Base-by-base conservation (phyloP, 2,329 filamentous ascomycete genomes). In the Fusarium transvaalense region DNA sequence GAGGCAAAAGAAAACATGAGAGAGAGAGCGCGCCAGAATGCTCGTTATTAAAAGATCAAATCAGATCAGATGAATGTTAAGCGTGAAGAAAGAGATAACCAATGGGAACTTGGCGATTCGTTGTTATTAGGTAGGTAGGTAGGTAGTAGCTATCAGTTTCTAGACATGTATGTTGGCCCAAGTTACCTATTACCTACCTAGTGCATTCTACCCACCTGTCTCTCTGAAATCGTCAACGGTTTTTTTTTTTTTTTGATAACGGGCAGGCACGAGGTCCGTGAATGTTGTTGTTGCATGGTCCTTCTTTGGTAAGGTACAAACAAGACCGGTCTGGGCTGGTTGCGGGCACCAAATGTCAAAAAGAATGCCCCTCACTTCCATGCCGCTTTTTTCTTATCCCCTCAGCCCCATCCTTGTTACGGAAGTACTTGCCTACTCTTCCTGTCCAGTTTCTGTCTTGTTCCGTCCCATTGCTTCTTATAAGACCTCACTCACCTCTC, bases 311-410 rank as follows among this genome's bases (percentile, higher is more conserved):
- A 31, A 31, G 41, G 53, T 39, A 25, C 23, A 25, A 9, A 42
- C 21, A 55, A 17, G 46, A 53, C 37, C 56, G 39, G 51, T 12
- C 46, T 53, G 58, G 39, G 27, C 59, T 61, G 59, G 42, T 63
- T 63, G 58, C 58, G 35, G 37, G 53, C 39, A 51, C 23, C 47
- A 64, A 43, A 38, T 63, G 41, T 27, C 21, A 64, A 17, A 52
- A 19, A 19, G 23, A 39, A 51, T 50, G 55, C 69, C 66, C 69
- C 66, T 70, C 69, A 66, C 43, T 55, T n/a, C n/a, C n/a, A n/a
- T 69, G 31, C 53, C 32, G 29, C n/a, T 61, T 54, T 58, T 56
- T 51, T 42, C 38, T 54, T 66, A 46, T 60, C 56, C 52, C 51
- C 48, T 59, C 54, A 64, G 46, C 23, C 56, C 55, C 59, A 56